phyloP scores from a whole-genome alignment of 768 basidiomycete genomes.

The Pleurotus tuoliensis region DNA sequence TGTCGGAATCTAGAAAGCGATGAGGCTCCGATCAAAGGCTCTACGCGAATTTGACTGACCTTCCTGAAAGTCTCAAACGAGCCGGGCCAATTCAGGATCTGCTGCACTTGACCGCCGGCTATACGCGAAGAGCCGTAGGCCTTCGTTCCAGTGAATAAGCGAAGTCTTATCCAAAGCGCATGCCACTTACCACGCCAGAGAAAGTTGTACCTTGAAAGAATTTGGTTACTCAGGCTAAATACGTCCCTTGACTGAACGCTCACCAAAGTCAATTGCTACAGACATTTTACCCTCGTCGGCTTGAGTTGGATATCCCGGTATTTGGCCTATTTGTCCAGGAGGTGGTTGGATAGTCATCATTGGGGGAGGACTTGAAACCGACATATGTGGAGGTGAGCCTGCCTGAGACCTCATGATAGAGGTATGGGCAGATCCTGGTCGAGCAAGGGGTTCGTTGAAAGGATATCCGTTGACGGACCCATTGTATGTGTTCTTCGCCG shows the following conservation, averaged over 20 bases:
- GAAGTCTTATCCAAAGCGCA: neutral
- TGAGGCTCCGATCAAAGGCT: neutral
- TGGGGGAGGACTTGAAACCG: constrained; percentile 17
- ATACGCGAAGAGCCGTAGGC: constrained; percentile 87
- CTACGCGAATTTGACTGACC: constrained; percentile 25
- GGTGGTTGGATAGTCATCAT: constrained; percentile 19
- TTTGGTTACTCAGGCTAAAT: too few relatives aligned
- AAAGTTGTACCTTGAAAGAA: constrained; percentile 68
- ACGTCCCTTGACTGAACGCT: constrained; percentile 15
- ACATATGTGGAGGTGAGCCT: constrained; percentile 19
- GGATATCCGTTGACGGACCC: constrained; percentile 22
- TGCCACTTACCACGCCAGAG: constrained; percentile 71
- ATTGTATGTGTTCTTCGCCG: constrained; percentile 19
- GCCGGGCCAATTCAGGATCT: constrained; percentile 84
- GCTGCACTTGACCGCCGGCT: constrained; percentile 73
- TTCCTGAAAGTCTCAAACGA: constrained; percentile 85
- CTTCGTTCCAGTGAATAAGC: constrained; percentile 30
- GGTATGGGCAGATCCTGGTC: constrained; percentile 26
- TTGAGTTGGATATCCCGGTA: constrained; percentile 16
- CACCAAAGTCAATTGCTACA: constrained; percentile 81
- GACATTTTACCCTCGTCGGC: constrained; percentile 76
- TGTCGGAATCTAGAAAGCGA: constrained; percentile 55
- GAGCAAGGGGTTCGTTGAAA: constrained; percentile 23
- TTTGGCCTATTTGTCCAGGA: constrained; percentile 8
- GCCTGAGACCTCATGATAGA: constrained; percentile 13